These are phyloP conservation scores for Cladophialophora bantiana DNA, from an alignment of 2,329 filamentous ascomycete species.

Conservation along the genomic window DNA sequence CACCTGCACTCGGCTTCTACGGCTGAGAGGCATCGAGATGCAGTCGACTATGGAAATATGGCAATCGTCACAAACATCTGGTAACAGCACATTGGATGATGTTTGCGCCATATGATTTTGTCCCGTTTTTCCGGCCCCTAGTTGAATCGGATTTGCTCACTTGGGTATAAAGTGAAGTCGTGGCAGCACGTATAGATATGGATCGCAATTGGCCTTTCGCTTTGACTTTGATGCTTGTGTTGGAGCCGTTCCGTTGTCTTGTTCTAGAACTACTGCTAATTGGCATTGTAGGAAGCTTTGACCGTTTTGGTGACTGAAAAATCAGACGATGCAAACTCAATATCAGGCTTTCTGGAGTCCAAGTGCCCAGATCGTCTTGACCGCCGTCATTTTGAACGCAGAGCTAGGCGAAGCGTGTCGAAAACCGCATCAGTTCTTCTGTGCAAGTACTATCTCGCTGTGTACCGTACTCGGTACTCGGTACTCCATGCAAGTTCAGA, in stretches of 20 bases:
- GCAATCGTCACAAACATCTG: not conserved
- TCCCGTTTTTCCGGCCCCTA: not conserved
- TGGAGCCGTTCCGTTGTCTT: not conserved
- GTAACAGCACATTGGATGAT: not conserved
- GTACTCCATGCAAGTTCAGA: not conserved
- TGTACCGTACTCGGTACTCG: not conserved
- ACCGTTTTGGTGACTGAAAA: not conserved
- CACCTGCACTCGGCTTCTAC: not conserved
- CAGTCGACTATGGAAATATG: not conserved
- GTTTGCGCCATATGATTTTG: slow-evolving; percentile 5
- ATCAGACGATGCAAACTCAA: slow-evolving; percentile 5
- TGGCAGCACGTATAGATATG: not conserved
- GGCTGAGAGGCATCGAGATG: slow-evolving; percentile 1
- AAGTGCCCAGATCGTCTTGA: not conserved
- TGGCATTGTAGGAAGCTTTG: not conserved
- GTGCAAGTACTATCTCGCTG: not conserved
- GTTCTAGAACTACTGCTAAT: slow-evolving; percentile 1
- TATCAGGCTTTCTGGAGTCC: not conserved
- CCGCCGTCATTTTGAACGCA: not conserved
- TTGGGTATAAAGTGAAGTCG: not conserved
- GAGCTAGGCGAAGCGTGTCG: not conserved
- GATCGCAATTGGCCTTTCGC: not conserved
- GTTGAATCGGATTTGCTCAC: not conserved
- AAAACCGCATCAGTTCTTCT: not conserved
- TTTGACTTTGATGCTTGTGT: not conserved